These are phyloP conservation scores for Cavenderia fasciculata DNA, from an alignment of 78 protist genomes.

Conservation along the genomic window DNA sequence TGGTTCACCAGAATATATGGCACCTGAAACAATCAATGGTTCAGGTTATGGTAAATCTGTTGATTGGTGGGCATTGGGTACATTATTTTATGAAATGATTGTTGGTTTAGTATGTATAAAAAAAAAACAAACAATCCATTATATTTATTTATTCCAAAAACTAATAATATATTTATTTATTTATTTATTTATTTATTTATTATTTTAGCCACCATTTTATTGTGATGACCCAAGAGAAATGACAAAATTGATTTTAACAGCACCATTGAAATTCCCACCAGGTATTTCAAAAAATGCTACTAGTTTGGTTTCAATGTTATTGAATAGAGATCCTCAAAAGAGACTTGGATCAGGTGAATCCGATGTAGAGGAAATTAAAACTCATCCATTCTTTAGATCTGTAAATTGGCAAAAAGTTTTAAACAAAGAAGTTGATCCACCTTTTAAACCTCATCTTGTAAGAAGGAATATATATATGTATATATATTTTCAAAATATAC, in stretches of 20 bases:
- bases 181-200: no score
- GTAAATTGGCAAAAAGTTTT: constrained; percentile 72
- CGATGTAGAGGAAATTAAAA: constrained; percentile 78
- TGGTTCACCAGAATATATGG: constrained; percentile 97
- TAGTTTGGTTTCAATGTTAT: not conserved
- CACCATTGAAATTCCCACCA: constrained; percentile 78
- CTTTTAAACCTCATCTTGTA: constrained; percentile 81
- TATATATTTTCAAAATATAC: not conserved
- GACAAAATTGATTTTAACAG: constrained; percentile 75
- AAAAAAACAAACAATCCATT: not conserved
- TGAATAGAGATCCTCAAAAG: constrained; percentile 55
- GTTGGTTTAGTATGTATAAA: constrained; percentile 63
- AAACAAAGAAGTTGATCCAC: constrained; percentile 76
- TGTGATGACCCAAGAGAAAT: constrained; percentile 77
- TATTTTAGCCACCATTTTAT: constrained; percentile 80
- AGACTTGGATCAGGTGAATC: constrained; percentile 71
- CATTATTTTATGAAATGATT: constrained; percentile 93
- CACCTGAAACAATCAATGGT: constrained; percentile 89
- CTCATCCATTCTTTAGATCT: constrained; percentile 74
- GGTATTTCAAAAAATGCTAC: constrained; percentile 72
- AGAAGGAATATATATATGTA: not conserved
- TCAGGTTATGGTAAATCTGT: constrained; percentile 90
- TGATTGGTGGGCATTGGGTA: constrained; percentile 97
- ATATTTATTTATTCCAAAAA: not conserved
- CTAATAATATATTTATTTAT: no score